Base-by-base conservation (phyloP, 768 basidiomycete species). In the Lactifluus subvellereus region DNA sequence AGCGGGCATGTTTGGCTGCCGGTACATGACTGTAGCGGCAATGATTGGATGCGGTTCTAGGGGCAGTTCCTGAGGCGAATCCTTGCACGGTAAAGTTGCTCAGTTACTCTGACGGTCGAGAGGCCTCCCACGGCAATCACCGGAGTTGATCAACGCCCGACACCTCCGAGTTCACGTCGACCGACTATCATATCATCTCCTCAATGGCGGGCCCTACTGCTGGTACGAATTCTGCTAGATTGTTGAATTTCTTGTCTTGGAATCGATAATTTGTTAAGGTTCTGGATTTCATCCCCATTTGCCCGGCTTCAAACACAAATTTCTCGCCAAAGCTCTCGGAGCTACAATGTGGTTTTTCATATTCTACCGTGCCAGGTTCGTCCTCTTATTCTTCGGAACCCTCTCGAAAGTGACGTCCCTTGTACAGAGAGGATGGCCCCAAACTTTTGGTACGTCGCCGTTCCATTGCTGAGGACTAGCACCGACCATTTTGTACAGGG, bases 331-430 rank as follows among this genome's bases (percentile, higher is more conserved):
- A 75, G 85, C 84, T 64, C 78, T 97, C 50, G 94, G 94, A 54
- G 94, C 94, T 38, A 83, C 86, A 30, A 96, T 97, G 94, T 97
- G 94, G 94, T 96, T 96, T 84, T 97, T 94, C 80, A 94, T 97
- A 73, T 96, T 97, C 80, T 97, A 95, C 77, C 86, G 94, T 60
- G 88, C 90, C 67, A 81, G 93, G 94, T 96, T 70, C 71, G 88
- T 80, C 52, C 18, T 1, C 9, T 51, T 64, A 13, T 42, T 66
- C 32, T 57, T 47, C n/a, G n/a, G 9, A 18, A 6, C 50, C 27
- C 22, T 14, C 49, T 43, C 22, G 20, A 45, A 52, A 42, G 9
- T 60, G 14, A 60, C 20, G 22, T 18, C 37, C 11, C 32, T 37
- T 59, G 5, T 51, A 67, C 84, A 76, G 75, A 58, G 72, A 76